Percentiles rank a stretch among this genome's conserved stretches.
These are phyloP conservation scores for Chalara sp. DNA, from an alignment of 2,329 filamentous ascomycete genomes.

Conservation along the genomic window DNA sequence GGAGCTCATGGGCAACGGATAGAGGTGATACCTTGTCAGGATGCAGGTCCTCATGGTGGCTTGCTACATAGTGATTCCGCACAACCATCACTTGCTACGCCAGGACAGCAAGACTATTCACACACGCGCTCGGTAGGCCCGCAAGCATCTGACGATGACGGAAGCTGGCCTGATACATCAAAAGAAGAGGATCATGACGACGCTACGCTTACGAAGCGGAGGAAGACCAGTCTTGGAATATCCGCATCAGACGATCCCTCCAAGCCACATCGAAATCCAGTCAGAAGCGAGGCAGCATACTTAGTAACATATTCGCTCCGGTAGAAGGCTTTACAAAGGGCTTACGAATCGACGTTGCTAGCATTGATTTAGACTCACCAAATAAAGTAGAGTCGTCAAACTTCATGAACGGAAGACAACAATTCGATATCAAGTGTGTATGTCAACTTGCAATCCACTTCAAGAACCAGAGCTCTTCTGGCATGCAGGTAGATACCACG, in stretches of 20 bases:
- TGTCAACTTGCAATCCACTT: conserved; percentile 16
- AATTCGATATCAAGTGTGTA: conserved; percentile 12
- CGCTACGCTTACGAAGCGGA: conserved; percentile 17
- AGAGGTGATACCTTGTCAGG: conserved; percentile 3
- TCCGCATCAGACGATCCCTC: background rate
- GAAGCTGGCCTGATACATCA: conserved; percentile 10
- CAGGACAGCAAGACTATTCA: conserved; percentile 22
- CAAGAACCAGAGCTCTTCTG: conserved; percentile 9
- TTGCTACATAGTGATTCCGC: conserved; percentile 26
- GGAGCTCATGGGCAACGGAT: conserved; percentile 35
- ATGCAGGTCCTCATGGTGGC: background rate
- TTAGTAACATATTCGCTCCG: background rate
- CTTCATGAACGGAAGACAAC: background rate
- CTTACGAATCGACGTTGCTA: conserved; percentile 16
- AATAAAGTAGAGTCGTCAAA: background rate
- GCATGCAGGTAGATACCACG: conserved; percentile 1
- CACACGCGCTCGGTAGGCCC: conserved; percentile 13
- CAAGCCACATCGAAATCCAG: background rate
- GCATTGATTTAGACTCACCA: conserved; percentile 9
- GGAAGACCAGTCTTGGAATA: background rate
- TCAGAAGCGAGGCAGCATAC: no score
- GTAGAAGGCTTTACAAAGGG: conserved; percentile 12
- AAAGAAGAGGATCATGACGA: conserved; percentile 20
- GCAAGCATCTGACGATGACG: conserved; percentile 4
- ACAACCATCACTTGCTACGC: conserved; percentile 27